phyloP scores from a whole-genome alignment of 2,329 filamentous ascomycete genomes.

The Aspergillus fructus region DNA sequence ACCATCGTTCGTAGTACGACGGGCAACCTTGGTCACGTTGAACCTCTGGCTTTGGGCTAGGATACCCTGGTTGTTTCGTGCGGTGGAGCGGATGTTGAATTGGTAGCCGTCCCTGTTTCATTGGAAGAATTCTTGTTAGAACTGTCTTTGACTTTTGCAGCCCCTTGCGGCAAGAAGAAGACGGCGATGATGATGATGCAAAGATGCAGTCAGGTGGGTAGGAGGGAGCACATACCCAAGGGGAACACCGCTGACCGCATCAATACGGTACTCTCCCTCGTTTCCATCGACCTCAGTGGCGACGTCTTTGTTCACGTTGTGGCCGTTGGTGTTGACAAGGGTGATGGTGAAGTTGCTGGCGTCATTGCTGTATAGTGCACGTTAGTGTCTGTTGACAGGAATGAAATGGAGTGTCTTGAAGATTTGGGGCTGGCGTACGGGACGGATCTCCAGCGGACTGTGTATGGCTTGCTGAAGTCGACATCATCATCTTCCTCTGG shows the following conservation, averaged over 20 bases:
- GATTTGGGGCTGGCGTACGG: conserved; percentile 21
- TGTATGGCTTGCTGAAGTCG: conserved; percentile 38
- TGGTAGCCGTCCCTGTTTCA: conserved; percentile 37
- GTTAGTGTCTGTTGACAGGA: neutral
- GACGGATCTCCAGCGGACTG: conserved; percentile 42
- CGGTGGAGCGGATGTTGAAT: conserved; percentile 42
- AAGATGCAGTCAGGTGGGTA: too few relatives aligned
- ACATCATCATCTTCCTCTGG: conserved; percentile 30
- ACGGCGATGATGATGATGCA: too few relatives aligned
- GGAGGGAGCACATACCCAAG: conserved; percentile 23
- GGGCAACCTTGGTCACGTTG: conserved; percentile 22
- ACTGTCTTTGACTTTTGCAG: too few relatives aligned
- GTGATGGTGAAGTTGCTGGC: conserved; percentile 41
- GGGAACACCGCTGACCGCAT: conserved; percentile 26
- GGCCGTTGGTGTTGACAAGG: conserved; percentile 42
- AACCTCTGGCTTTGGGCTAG: conserved; percentile 41
- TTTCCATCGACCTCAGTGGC: conserved; percentile 37
- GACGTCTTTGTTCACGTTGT: conserved; percentile 32
- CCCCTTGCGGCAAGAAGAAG: too few relatives aligned
- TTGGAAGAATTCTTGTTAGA: neutral
- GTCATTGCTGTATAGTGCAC: conserved; percentile 34
- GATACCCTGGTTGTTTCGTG: conserved; percentile 37
- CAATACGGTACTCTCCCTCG: conserved; percentile 36
- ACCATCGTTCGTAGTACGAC: conserved; percentile 19
- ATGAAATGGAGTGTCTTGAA: neutral